Evolutionary conservation across 1,284 basidiomycete genomes (phyloP).

Genomic region (Trametes pubescens): DNA sequence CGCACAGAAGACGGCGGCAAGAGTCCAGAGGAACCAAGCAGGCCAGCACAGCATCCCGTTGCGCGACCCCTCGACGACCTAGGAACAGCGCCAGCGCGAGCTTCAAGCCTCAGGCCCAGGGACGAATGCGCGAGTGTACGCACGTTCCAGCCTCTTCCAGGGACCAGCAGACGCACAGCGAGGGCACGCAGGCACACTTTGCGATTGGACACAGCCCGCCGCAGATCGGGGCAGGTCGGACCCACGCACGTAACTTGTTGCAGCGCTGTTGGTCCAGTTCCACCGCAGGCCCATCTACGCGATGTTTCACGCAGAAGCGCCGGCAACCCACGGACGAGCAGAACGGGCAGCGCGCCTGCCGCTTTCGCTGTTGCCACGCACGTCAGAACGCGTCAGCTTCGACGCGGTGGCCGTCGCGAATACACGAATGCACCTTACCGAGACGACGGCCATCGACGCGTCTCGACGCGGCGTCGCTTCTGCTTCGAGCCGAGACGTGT

Average conservation of each 20-base stretch:
- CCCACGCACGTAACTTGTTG: conserved; percentile 20
- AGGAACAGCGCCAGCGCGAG: too few species aligned
- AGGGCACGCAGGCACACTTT: background rate
- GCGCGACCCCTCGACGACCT: background rate
- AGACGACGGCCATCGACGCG: background rate
- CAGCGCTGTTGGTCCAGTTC: conserved; percentile 26
- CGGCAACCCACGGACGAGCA: conserved; percentile 1
- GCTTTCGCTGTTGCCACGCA: background rate
- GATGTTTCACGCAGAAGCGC: conserved; percentile 5
- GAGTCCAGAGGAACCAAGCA: background rate
- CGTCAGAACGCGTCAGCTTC: background rate
- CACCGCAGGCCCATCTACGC: conserved; percentile 1
- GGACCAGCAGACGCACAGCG: background rate
- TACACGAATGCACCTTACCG: background rate
- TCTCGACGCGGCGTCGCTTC: background rate
- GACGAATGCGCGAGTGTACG: background rate
- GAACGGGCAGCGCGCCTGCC: conserved; percentile 11
- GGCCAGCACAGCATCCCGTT: conserved; percentile 19
- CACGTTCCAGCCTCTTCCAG: background rate
- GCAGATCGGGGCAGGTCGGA: conserved; percentile 11
- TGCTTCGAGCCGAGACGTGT: background rate
- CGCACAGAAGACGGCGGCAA: background rate
- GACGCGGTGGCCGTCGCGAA: conserved; percentile 4
- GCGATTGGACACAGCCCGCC: background rate
- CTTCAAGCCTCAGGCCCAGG: background rate